phyloP scores from a whole-genome alignment of 768 basidiomycete genomes.

The Lactifluus echinatus region DNA sequence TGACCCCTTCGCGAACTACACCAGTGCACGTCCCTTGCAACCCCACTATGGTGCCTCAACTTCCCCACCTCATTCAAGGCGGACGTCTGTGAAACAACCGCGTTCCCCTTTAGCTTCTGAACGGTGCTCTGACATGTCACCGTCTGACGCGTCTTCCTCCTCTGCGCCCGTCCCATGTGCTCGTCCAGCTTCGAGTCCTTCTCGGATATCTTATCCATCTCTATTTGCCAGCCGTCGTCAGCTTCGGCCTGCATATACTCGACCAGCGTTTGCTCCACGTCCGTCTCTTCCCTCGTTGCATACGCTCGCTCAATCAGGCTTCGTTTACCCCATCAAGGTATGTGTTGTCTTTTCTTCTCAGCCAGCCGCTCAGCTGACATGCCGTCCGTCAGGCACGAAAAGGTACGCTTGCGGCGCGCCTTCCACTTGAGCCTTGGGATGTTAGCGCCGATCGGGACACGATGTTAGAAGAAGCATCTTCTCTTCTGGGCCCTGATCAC shows the following conservation, averaged over 20 bases:
- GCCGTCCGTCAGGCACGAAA: slow-evolving; percentile 29
- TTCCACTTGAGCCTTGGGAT: slow-evolving; percentile 38
- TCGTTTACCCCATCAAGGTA: slow-evolving; percentile 34
- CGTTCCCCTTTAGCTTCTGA: slow-evolving; percentile 15
- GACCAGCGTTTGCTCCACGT: slow-evolving; percentile 33
- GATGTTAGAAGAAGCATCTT: slow-evolving; percentile 5
- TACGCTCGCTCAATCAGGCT: slow-evolving; percentile 31
- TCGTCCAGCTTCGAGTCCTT: slow-evolving; percentile 19
- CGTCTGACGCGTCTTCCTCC: slow-evolving; percentile 2
- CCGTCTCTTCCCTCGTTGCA: slow-evolving; percentile 38
- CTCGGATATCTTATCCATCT: slow-evolving; percentile 9
- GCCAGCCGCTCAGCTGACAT: not conserved
- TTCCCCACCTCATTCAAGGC: slow-evolving; percentile 15
- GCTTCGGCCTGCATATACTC: slow-evolving; percentile 34
- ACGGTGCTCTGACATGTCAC: not conserved
- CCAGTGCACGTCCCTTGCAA: slow-evolving; percentile 23
- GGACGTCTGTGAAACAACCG: slow-evolving; percentile 7
- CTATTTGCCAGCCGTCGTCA: slow-evolving; percentile 22
- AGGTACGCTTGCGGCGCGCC: slow-evolving; percentile 34
- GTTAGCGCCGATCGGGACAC: slow-evolving; percentile 17
- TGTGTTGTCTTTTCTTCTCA: not conserved
- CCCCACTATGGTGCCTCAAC: slow-evolving; percentile 15
- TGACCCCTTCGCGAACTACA: slow-evolving; percentile 65
- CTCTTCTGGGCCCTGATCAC: slow-evolving; percentile 11
- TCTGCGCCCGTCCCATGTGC: slow-evolving; percentile 14